A percentile compares a stretch with the other conserved stretches of the same genome.
Evolutionary conservation across 2,329 filamentous ascomycete genomes (phyloP).

Genomic region (Claviceps maximensis): DNA sequence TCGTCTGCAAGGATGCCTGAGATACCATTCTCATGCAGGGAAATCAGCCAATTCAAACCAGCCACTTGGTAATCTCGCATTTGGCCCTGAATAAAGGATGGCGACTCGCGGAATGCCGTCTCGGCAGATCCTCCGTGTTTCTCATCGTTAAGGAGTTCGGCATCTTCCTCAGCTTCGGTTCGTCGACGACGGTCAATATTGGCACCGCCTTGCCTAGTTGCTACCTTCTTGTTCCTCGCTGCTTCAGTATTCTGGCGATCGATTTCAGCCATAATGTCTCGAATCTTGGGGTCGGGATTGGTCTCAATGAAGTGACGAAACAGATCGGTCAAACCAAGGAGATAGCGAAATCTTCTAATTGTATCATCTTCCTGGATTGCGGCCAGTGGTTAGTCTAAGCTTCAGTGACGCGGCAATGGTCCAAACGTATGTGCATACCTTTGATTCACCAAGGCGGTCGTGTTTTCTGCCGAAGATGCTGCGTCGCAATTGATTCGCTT

Average conservation of each 20-base stretch:
- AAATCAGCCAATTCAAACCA: conserved; percentile 95
- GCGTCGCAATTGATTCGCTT: conserved; percentile 79
- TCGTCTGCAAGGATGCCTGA: conserved; percentile 96
- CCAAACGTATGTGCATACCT: conserved; percentile 40
- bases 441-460: conserved; percentile 79
- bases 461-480: conserved; percentile 94
- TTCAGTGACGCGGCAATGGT: neutral
- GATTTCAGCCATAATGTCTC: conserved; percentile 87
- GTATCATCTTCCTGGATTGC: conserved; percentile 79
- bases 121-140: conserved; percentile 75
- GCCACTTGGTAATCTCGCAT: conserved; percentile 97
- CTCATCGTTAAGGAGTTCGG: conserved; percentile 75
- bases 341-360: conserved; percentile 84
- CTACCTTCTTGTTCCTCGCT: conserved; percentile 56
- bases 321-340: conserved; percentile 86
- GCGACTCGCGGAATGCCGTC: conserved; percentile 88
- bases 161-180: conserved; percentile 96
- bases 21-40: conserved; percentile 95
- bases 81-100: conserved; percentile 69
- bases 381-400: neutral
- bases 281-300: conserved; percentile 88
- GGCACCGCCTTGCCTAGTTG: conserved; percentile 72
- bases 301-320: conserved; percentile 99
- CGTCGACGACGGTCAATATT: conserved; percentile 65
- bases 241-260: conserved; percentile 80